Evolutionary conservation across 106 monocot species (phyloP).

Genomic region (Dioscorea dumetorum): DNA sequence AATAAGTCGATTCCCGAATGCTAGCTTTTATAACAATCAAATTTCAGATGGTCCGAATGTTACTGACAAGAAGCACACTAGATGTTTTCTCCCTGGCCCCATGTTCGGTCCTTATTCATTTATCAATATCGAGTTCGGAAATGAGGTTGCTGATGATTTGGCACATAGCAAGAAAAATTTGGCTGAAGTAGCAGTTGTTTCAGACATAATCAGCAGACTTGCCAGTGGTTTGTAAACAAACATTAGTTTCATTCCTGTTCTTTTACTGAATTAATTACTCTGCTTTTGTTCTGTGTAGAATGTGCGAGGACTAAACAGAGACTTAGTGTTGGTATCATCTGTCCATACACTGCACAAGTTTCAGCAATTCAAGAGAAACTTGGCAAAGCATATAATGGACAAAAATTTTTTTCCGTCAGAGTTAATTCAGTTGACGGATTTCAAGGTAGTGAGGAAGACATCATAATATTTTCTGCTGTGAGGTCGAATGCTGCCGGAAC

Average conservation of each 20-base stretch:
- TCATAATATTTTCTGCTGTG: slow-evolving; percentile 58
- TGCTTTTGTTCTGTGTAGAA: neutral
- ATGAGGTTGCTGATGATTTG: slow-evolving; percentile 8
- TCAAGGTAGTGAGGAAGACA: slow-evolving; percentile 61
- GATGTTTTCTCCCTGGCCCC: slow-evolving; percentile 7
- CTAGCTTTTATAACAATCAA: slow-evolving; percentile 17
- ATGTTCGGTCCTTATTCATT: slow-evolving; percentile 38
- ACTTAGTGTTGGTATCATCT: slow-evolving; percentile 37
- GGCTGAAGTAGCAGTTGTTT: slow-evolving; percentile 27
- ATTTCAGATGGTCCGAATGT: slow-evolving; percentile 36
- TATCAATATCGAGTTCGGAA: slow-evolving; percentile 28
- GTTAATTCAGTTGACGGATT: slow-evolving; percentile 66
- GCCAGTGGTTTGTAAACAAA: slow-evolving; percentile 8
- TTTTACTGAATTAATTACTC: neutral
- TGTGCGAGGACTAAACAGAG: neutral
- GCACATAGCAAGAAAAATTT: slow-evolving; percentile 32
- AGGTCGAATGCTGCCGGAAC: slow-evolving; percentile 34
- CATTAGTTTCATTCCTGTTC: neutral
- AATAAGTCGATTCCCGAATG: slow-evolving; percentile 30
- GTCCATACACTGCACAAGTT: slow-evolving; percentile 60
- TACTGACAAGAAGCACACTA: slow-evolving; percentile 1
- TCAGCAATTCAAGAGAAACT: slow-evolving; percentile 26
- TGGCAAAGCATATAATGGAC: neutral
- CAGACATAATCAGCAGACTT: slow-evolving; percentile 19
- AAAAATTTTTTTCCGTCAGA: slow-evolving; percentile 20